Conservation (phyloP, 2,329 filamentous ascomycete species). For the Blastomyces gilchristii region DNA sequence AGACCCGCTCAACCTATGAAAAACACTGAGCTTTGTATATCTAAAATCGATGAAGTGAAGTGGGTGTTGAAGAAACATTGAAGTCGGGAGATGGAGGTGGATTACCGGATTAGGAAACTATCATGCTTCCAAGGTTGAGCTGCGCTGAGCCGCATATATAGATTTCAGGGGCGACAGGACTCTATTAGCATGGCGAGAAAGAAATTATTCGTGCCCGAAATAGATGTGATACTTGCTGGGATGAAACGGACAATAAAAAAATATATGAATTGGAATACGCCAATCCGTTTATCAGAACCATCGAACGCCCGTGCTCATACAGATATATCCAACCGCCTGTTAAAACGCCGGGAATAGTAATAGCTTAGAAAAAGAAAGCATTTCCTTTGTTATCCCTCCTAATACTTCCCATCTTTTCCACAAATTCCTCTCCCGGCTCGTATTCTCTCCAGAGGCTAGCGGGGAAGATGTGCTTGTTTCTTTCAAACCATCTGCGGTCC, state of each 20-base stretch:
- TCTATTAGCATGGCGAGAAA: neutral
- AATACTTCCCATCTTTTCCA: constrained; percentile 53
- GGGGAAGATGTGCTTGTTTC: constrained; percentile 96
- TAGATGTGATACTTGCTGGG: neutral
- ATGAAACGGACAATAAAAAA: neutral
- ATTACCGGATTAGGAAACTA: constrained; percentile 7
- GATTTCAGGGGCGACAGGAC: neutral
- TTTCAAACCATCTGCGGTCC: constrained; percentile 91
- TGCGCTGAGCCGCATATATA: neutral
- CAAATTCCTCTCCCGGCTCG: constrained; percentile 72
- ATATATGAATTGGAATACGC: neutral
- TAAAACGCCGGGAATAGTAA: neutral
- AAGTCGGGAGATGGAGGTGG: neutral
- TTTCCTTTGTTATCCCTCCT: constrained; percentile 82
- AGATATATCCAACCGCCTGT: neutral
- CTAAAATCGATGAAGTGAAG: neutral
- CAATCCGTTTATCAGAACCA: neutral
- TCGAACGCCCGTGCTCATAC: neutral
- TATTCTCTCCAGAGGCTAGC: constrained; percentile 94
- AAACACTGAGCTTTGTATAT: neutral
- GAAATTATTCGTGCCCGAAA: neutral
- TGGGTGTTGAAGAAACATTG: neutral
- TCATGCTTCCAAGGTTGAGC: neutral
- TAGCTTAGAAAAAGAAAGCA: constrained; percentile 68
- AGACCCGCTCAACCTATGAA: neutral